Evolutionary conservation across 1,139 yeast genomes (phyloP), one percentile per base, ranked within the genome.

Genomic region (Pichia sp.): DNA sequence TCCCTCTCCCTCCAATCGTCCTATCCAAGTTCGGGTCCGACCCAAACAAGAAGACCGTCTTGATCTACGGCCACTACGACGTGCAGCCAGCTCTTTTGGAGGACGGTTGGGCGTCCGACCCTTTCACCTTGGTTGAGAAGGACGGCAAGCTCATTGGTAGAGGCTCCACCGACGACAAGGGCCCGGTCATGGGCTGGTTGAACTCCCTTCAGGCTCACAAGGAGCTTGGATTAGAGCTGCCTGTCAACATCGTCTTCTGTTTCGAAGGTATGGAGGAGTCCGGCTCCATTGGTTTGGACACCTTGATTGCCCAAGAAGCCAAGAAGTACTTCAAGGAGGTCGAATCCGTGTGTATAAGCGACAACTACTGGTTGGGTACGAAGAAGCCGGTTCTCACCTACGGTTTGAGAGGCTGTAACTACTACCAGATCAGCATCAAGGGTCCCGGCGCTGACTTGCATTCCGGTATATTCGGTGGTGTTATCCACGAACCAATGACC

Each of bases 251-350:
- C 66, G 81, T 90, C 53, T 87, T 88, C 68, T 90, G 97, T 72
- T 93, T 93, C 67, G 99, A 93, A 75, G 99, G 99, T 59, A 93
- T 93, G 99, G 99, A 93, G 75, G 99, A 93, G 74, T 85, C 92
- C 61, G 99, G 99, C 23, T 90, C 97, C 34, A 74, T 89, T 53
- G 98, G 99, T 32, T 80, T 93, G 63, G 99, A 93, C 62, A 84
- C 76, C 45, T 79, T 93, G 67, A 87, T 93, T 67, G 84, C 84
- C 51, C 72, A 75, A 50, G 98, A 95, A 75, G 93, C 96, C 55
- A 72, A 79, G 51, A 70, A 74, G 49, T 93, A 90, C 74, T 93
- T 93, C 76, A 84, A 85, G 70, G 85, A 81, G 47, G 96, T 92
- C 54, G 96, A 92, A 68, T 92, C 96, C 51, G 97, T 90, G 53